Evolutionary conservation across 2,329 filamentous ascomycete genomes (phyloP).

Genomic region (Metarhizium brunneum): DNA sequence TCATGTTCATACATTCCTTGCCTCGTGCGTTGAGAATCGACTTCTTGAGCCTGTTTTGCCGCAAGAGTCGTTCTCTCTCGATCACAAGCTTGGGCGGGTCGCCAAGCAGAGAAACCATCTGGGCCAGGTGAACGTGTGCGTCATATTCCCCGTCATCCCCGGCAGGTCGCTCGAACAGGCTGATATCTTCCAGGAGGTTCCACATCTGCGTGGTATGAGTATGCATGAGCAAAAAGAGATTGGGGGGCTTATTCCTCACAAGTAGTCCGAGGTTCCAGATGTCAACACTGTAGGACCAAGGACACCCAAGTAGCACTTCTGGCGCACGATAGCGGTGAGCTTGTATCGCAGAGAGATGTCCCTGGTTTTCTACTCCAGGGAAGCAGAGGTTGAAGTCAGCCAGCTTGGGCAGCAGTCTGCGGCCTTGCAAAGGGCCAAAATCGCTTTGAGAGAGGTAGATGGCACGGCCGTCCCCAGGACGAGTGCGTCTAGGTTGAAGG

Average conservation of each 20-base stretch:
- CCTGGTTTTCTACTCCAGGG: conserved; percentile 5
- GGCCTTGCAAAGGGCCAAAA: conserved; percentile 10
- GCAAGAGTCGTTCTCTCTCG: conserved; percentile 10
- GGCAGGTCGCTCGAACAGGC: conserved; percentile 9
- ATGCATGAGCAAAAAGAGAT: not conserved
- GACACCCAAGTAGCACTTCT: conserved; percentile 15
- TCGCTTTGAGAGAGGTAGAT: conserved; percentile 10
- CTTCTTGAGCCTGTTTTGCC: conserved; percentile 2
- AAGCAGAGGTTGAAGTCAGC: conserved; percentile 11
- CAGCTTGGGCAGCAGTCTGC: conserved; percentile 8
- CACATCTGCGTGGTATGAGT: conserved; percentile 12
- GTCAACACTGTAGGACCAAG: conserved; percentile 12
- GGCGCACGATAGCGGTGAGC: conserved; percentile 14
- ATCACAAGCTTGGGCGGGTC: conserved; percentile 8
- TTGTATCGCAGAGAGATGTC: conserved; percentile 12
- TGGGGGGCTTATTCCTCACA: conserved; percentile 4
- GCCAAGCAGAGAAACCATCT: conserved; percentile 11
- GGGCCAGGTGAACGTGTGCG: conserved; percentile 14
- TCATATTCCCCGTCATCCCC: conserved; percentile 14
- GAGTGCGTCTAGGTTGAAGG: conserved; percentile 5
- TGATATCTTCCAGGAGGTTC: conserved; percentile 13
- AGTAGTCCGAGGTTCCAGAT: conserved; percentile 14
- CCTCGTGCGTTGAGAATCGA: not conserved
- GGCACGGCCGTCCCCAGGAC: conserved; percentile 7
- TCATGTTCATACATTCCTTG: conserved; percentile 10